These are phyloP conservation scores for Solanum hybrid DNA, from an alignment of 305 asterid genomes.

Conservation along the genomic window DNA sequence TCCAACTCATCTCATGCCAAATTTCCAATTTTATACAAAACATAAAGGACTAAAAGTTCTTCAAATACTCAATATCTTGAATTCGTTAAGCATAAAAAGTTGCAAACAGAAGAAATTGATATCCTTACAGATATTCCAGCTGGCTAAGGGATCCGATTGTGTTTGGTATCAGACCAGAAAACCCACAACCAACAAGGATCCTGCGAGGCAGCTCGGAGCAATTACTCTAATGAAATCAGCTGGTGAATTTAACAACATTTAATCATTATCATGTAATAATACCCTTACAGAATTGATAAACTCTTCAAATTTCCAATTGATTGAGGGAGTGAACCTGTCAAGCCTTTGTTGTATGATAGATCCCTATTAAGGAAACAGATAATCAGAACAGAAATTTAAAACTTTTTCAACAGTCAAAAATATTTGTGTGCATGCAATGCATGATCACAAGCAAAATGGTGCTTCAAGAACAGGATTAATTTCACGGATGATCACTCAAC, in stretches of 20 bases:
- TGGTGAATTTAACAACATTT: not conserved
- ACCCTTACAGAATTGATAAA: slow-evolving; percentile 35
- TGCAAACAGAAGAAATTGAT: not conserved
- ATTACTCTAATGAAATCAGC: not conserved
- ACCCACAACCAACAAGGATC: slow-evolving; percentile 64
- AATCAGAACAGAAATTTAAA: not conserved
- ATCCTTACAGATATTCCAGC: slow-evolving; percentile 60
- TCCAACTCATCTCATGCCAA: not conserved
- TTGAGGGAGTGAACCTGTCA: slow-evolving; percentile 69
- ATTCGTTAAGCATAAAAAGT: not conserved
- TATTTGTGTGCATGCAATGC: not conserved
- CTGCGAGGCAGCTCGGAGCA: slow-evolving; percentile 29
- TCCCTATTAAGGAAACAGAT: slow-evolving; percentile 38
- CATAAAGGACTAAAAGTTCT: not conserved
- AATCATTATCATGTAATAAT: not conserved
- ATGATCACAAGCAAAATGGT: not conserved
- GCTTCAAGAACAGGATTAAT: not conserved
- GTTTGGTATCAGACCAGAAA: slow-evolving; percentile 54
- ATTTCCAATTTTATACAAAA: not conserved
- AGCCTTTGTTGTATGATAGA: slow-evolving; percentile 57
- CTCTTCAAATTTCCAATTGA: slow-evolving; percentile 42
- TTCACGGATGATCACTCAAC: not conserved
- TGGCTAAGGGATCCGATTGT: slow-evolving; percentile 52
- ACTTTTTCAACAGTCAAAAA: not conserved
- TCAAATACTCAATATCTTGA: not conserved